A percentile compares a stretch with the other conserved stretches of the same genome.
These are phyloP conservation scores for Malassezia yamatoensis DNA, from an alignment of 1,284 basidiomycete species.

Conservation along the genomic window DNA sequence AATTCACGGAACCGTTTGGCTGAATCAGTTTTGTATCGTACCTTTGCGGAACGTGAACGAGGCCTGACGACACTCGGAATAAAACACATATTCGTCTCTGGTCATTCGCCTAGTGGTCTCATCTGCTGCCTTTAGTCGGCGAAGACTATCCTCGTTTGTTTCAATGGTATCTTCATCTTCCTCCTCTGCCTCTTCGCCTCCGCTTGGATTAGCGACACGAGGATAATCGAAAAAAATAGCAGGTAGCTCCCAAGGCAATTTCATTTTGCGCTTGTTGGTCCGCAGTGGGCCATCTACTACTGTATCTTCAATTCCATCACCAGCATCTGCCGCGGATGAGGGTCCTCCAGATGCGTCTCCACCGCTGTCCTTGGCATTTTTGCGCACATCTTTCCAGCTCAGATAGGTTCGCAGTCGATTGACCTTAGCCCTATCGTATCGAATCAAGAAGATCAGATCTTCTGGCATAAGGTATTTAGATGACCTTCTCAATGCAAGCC, in stretches of 20 bases:
- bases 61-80: constrained; percentile 91
- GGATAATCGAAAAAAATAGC: constrained; percentile 63
- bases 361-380: constrained; percentile 70
- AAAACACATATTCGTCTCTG: constrained; percentile 89
- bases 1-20: constrained; percentile 92
- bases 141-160: constrained; percentile 84
- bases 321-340: constrained; percentile 5
- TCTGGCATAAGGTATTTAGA: constrained; percentile 79
- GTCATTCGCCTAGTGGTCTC: constrained; percentile 93
- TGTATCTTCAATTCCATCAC: constrained; percentile 22
- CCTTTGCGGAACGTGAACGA: constrained; percentile 75
- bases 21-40: constrained; percentile 37
- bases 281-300: constrained; percentile 55
- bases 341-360: constrained; percentile 52
- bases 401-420: constrained; percentile 85
- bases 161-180: constrained; percentile 76
- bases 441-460: constrained; percentile 90
- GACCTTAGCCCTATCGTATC: constrained; percentile 86
- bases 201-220: constrained; percentile 51
- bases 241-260: constrained; percentile 88
- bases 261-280: constrained; percentile 84
- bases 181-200: constrained; percentile 86
- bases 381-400: constrained; percentile 96
- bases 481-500: constrained; percentile 67
- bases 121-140: constrained; percentile 72